Evolutionary conservation across 495 filamentous ascomycete genomes (phyloP).

Genomic region (Podospora comata): DNA sequence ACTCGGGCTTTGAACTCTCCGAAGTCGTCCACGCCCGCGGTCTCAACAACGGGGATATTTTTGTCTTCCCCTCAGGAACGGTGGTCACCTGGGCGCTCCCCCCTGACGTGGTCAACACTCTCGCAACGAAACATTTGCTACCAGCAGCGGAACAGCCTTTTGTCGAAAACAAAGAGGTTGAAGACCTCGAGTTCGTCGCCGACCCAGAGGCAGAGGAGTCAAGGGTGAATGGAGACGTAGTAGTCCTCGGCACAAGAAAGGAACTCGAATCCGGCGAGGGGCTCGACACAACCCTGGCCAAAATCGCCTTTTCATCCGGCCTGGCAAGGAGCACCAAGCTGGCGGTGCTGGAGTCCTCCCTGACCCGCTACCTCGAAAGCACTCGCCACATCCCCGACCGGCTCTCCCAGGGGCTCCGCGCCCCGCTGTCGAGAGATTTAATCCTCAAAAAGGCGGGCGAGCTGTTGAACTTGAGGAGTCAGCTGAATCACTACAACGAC

Average conservation of each 20-base stretch:
- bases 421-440: slow-evolving; percentile 28
- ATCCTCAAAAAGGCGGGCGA: slow-evolving; percentile 93
- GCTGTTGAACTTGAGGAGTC: slow-evolving; percentile 82
- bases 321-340: slow-evolving; percentile 94
- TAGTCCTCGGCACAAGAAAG: slow-evolving; percentile 70
- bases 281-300: slow-evolving; percentile 78
- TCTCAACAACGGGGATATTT: slow-evolving; percentile 71
- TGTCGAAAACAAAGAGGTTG: slow-evolving; percentile 63
- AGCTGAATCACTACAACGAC: slow-evolving; percentile 95
- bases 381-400: slow-evolving; percentile 75
- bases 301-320: slow-evolving; percentile 94
- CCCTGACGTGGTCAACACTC: slow-evolving; percentile 61
- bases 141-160: slow-evolving; percentile 76
- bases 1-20: slow-evolving; percentile 55
- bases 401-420: slow-evolving; percentile 48
- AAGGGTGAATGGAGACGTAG: slow-evolving; percentile 81
- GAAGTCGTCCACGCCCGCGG: slow-evolving; percentile 58
- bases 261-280: slow-evolving; percentile 43
- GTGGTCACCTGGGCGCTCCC: slow-evolving; percentile 87
- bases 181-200: slow-evolving; percentile 84
- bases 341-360: slow-evolving; percentile 83
- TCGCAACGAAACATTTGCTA: slow-evolving; percentile 70
- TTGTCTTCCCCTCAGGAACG: slow-evolving; percentile 97
- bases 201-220: slow-evolving; percentile 73
- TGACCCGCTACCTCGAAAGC: slow-evolving; percentile 78